Conservation (phyloP, 306 rosid species). For the Casuarina glauca region DNA sequence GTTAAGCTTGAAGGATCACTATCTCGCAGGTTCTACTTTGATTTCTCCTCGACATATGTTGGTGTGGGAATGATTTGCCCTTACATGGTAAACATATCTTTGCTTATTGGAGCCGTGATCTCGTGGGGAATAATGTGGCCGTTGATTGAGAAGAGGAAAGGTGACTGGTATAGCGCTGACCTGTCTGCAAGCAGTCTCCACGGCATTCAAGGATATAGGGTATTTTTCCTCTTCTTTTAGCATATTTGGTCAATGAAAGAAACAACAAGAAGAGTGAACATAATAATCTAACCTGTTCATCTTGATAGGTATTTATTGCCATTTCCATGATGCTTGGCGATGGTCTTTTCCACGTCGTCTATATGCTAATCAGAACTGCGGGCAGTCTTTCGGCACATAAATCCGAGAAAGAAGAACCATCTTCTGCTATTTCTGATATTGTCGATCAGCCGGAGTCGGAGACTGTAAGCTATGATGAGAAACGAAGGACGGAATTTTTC, state of each 20-base stretch:
- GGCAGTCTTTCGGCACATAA: constrained; percentile 31
- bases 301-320: constrained; percentile 53
- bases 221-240: constrained; percentile 4
- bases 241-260: neutral
- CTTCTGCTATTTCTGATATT: neutral
- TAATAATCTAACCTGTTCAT: neutral
- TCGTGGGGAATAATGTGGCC: constrained; percentile 87
- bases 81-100: constrained; percentile 53
- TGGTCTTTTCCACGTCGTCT: constrained; percentile 64
- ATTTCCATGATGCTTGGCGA: constrained; percentile 80
- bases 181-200: constrained; percentile 43
- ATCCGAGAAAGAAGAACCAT: neutral
- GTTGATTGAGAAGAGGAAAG: constrained; percentile 53
- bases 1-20: neutral
- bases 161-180: constrained; percentile 59
- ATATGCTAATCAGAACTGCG: constrained; percentile 43
- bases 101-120: constrained; percentile 63
- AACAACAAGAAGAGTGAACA: neutral
- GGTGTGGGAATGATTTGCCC: constrained; percentile 85
- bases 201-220: constrained; percentile 79
- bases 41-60: constrained; percentile 69
- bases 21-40: constrained; percentile 61
- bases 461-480: constrained; percentile 33
- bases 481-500: constrained; percentile 43
- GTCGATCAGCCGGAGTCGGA: neutral